Evolutionary conservation across 2,329 filamentous ascomycete species (phyloP), one percentile per base, ranked within the genome.

Genomic region (Zymoseptoria passerinii): DNA sequence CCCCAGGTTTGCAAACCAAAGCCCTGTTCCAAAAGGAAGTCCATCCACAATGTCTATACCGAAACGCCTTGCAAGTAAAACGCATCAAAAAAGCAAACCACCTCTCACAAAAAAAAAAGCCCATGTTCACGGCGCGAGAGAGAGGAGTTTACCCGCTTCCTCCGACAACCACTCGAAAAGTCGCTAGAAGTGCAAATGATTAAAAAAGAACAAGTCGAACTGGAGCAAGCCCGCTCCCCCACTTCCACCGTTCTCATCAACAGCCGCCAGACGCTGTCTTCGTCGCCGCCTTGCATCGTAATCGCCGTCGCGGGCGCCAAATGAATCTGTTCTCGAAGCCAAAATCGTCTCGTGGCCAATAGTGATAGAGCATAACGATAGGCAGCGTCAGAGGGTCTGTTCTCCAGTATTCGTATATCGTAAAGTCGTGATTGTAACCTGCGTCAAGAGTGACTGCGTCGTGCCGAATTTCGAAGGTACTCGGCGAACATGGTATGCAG

Each of bases 131-230:
- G 6, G 8, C 49, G n/a, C 35, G 13, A 13, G 20, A 51, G 27
- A 28, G 27, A 51, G 49, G 8, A 51, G 27, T 51, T 51, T 28
- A 10, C 20, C 49, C 49, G 49, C 27, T 51, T 23, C 49, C 49
- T 28, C 27, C 49, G 16, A n/a, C 49, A 23, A 51, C 27, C 49
- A 51, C 49, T 44, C 35, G 16, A 40, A 44, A 18, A 52, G 27
- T 53, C 62, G 63, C 63, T 65, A 63, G 55, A 63, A 64, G 62
- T 62, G 63, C 63, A 65, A 61, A 35, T 60, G 40, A 58, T 57
- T 61, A 64, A 64, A 56, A 65, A 57, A 44, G 35, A 13, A 44
- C 35, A 44, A n/a, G 35, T 44, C 35, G 35, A 44, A 44, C 13
- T 44, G 35, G n/a, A 44, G 35, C 35, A 44, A 16, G 16, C 7